These are phyloP conservation scores for Puccinia triticina DNA, from an alignment of 1,284 basidiomycete species.

Conservation along the genomic window DNA sequence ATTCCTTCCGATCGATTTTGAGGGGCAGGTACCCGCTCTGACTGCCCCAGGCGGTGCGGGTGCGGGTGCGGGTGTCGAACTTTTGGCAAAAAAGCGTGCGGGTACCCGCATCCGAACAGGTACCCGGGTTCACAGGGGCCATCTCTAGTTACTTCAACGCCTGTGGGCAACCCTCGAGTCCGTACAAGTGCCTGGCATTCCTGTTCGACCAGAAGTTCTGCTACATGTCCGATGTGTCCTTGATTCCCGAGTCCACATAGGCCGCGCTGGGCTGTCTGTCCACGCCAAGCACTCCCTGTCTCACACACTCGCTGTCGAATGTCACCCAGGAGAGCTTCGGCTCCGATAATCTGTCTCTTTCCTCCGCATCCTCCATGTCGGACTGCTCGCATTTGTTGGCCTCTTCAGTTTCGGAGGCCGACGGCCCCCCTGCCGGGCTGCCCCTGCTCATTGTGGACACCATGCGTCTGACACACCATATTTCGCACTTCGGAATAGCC, in stretches of 20 bases:
- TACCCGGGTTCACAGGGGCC: no score
- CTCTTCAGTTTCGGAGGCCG: not conserved
- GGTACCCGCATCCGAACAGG: no score
- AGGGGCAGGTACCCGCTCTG: no score
- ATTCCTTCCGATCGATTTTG: no score
- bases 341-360: not conserved
- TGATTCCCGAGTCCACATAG: conserved; percentile 72
- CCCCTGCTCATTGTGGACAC: conserved; percentile 73
- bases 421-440: conserved; percentile 55
- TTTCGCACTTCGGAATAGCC: conserved; percentile 73
- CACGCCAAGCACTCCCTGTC: conserved; percentile 18
- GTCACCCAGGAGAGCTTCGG: not conserved
- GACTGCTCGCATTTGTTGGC: not conserved
- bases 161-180: conserved; percentile 61
- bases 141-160: conserved; percentile 57
- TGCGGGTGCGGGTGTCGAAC: no score
- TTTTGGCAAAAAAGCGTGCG: no score
- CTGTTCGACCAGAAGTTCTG: conserved; percentile 68
- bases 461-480: conserved; percentile 67
- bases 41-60: no score
- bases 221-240: conserved; percentile 75
- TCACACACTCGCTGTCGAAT: not conserved
- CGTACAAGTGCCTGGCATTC: conserved; percentile 74
- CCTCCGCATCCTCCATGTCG: not conserved
- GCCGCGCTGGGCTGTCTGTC: conserved; percentile 61